phyloP scores from a whole-genome alignment of 768 basidiomycete species.

The Tephrocybe sp. region DNA sequence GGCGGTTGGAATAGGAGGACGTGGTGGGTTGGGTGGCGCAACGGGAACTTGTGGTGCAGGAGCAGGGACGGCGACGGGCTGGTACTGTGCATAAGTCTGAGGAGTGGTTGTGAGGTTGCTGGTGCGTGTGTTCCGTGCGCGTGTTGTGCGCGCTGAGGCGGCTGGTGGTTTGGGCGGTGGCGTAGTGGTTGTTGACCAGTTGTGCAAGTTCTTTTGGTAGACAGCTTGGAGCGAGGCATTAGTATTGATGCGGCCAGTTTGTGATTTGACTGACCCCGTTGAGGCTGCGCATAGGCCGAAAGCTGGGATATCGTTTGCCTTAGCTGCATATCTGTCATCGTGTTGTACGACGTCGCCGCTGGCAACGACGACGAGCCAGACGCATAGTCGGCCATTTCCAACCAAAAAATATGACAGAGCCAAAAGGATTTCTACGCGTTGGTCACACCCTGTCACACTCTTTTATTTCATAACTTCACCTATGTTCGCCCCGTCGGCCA shows the following conservation, averaged over 20 bases:
- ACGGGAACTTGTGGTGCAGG: constrained; percentile 21
- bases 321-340: constrained; percentile 62
- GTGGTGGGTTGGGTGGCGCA: constrained; percentile 46
- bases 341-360: constrained; percentile 29
- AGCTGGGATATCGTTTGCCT: constrained; percentile 60
- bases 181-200: constrained; percentile 62
- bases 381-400: neutral
- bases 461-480: neutral
- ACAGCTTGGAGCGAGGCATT: constrained; percentile 27
- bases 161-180: constrained; percentile 45
- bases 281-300: constrained; percentile 40
- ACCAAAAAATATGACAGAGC: too few species aligned
- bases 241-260: constrained; percentile 4
- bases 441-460: constrained; percentile 1
- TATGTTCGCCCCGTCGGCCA: neutral
- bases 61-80: constrained; percentile 21
- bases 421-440: neutral
- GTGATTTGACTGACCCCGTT: constrained; percentile 15
- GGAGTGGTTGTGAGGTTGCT: constrained; percentile 38
- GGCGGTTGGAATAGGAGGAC: constrained; percentile 54
- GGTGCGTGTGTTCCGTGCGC: constrained; percentile 39
- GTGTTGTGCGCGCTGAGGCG: constrained; percentile 37
- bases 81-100: constrained; percentile 28
- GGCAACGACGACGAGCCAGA: constrained; percentile 19
- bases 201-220: constrained; percentile 68